Base-by-base conservation (phyloP, 2,329 filamentous ascomycete species). In the Pseudogymnoascus sp. region DNA sequence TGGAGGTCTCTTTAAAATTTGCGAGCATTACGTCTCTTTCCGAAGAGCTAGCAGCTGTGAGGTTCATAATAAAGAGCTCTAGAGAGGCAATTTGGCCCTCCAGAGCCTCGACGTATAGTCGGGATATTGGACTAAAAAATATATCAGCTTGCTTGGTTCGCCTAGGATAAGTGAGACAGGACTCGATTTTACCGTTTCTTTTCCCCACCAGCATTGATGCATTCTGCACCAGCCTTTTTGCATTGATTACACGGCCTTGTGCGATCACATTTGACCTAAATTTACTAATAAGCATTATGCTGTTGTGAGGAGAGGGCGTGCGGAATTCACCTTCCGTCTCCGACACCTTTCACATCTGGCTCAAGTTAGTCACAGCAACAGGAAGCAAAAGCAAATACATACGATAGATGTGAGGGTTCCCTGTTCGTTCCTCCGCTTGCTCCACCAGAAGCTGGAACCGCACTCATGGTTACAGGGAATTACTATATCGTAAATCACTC, bases 231-330 rank as follows among this genome's bases (percentile, higher is more conserved):
- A 6, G 76, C 75, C 66, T 78, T 76, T 67, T 73, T 69, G 66
- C 82, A 84, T 64, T 78, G 78, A 33, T 76, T 77, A 67, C 82
- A 84, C 11, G 82, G 82, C 12, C 76, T 72, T 53, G 76, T 76
- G 3, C 81, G 78, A 68, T 83, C 78, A 69, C 82, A 84, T 73
- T 82, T 84, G 38, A 84, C 78, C 75, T 83, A 76, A 66, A 75
- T 75, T 65, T 33, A 35, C 31, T 10, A 35, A 69, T 68, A 59
- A 59, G 26, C 33, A 24, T 37, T 38, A 22, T 24, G 28, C 46
- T 35, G 56, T 0, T 6, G 41, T 28, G n/a, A 16, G 26, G 3
- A 59, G 12, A 59, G 37, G 43, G 50, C 38, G 16, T 59, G 14
- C 16, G 35, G 38, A 26, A 56, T 68, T 56, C 53, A 79, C 78